Conservation (phyloP, 2,329 filamentous ascomycete species). For the Xylariaceae sp. region DNA sequence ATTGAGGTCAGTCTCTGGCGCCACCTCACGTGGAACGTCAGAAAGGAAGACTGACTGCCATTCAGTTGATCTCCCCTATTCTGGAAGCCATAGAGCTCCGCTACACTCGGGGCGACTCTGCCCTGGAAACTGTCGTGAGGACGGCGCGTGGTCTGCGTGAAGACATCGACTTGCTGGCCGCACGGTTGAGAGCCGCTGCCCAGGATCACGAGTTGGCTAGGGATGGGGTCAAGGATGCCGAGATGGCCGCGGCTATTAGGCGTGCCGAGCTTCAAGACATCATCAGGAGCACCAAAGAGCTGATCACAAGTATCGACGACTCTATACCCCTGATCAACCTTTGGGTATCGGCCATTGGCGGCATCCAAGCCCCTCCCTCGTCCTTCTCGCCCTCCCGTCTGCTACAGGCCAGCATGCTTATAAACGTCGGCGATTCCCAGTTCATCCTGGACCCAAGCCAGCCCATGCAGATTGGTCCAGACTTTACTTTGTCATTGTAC, state of each 20-base stretch:
- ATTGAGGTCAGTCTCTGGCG: conserved; percentile 67
- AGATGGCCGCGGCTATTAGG: conserved; percentile 46
- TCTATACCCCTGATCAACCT: conserved; percentile 87
- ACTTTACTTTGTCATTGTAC: conserved; percentile 81
- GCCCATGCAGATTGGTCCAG: conserved; percentile 76
- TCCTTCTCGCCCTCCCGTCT: conserved; percentile 85
- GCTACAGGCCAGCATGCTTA: conserved; percentile 84
- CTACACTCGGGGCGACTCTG: conserved; percentile 41
- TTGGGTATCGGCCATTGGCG: conserved; percentile 88
- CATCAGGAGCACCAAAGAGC: conserved; percentile 63
- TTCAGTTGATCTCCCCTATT: conserved; percentile 24
- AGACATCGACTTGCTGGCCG: conserved; percentile 75
- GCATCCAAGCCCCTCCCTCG: conserved; percentile 71
- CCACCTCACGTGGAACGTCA: too few species aligned
- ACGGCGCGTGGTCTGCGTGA: conserved; percentile 76
- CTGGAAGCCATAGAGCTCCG: conserved; percentile 34
- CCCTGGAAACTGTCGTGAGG: conserved; percentile 74
- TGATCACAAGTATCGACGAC: conserved; percentile 77
- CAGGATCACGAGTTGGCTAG: conserved; percentile 49
- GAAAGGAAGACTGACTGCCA: neutral
- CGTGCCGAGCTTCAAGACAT: conserved; percentile 62
- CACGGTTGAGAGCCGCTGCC: conserved; percentile 64
- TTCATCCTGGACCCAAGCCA: conserved; percentile 58
- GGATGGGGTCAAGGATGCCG: conserved; percentile 34
- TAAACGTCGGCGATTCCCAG: conserved; percentile 79